phyloP scores from a whole-genome alignment of 352 stramenopile genomes.

The Globisporangium uncinulatum region DNA sequence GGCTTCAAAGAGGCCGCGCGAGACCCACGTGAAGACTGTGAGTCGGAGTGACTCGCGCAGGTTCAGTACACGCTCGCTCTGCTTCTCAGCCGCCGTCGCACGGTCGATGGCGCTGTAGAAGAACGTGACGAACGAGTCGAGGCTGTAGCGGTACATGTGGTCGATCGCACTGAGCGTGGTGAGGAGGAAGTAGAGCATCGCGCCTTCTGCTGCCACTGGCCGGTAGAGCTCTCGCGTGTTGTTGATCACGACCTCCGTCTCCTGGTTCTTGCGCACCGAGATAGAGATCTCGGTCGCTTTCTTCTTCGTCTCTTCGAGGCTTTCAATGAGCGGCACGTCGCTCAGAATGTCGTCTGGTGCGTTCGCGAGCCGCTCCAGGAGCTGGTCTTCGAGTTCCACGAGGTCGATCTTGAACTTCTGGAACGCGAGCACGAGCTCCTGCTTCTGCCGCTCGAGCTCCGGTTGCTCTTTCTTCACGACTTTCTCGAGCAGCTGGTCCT shows the following conservation, averaged over 20 bases:
- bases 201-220: slow-evolving; percentile 90
- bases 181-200: slow-evolving; percentile 97
- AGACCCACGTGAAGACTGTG: slow-evolving; percentile 96
- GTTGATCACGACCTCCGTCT: slow-evolving; percentile 94
- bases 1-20: slow-evolving; percentile 92
- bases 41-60: slow-evolving; percentile 93
- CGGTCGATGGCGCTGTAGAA: slow-evolving; percentile 96
- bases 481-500: slow-evolving; percentile 95
- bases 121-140: slow-evolving; percentile 96
- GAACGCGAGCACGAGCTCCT: slow-evolving; percentile 90
- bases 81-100: slow-evolving; percentile 76
- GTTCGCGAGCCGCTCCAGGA: slow-evolving; percentile 94
- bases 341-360: slow-evolving; percentile 95
- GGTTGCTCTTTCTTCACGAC: slow-evolving; percentile 94
- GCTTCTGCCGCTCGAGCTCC: slow-evolving; percentile 93
- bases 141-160: slow-evolving; percentile 98
- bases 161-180: slow-evolving; percentile 94
- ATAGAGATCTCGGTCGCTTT: slow-evolving; percentile 94
- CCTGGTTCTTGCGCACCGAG: slow-evolving; percentile 92
- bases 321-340: slow-evolving; percentile 95
- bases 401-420: slow-evolving; percentile 97
- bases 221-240: slow-evolving; percentile 93
- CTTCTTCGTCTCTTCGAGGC: slow-evolving; percentile 95
- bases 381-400: slow-evolving; percentile 94
- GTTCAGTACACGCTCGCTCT: slow-evolving; percentile 89